These are phyloP conservation scores for Fusarium sp. DNA, from an alignment of 2,329 filamentous ascomycete genomes.

Conservation along the genomic window DNA sequence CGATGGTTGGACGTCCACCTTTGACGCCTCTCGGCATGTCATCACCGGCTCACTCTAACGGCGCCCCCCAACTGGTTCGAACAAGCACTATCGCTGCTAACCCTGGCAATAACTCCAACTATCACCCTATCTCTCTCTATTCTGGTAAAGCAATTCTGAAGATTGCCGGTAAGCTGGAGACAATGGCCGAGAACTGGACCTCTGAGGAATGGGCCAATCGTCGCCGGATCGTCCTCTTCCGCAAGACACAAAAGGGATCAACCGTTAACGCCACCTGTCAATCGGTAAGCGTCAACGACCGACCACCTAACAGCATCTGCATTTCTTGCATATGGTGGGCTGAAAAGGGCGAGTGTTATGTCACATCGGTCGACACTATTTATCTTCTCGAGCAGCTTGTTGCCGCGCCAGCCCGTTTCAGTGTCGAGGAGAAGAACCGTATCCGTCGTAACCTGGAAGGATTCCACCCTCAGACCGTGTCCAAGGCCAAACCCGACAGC, in stretches of 20 bases:
- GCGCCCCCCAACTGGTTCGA: constrained; percentile 62
- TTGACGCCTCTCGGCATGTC: constrained; percentile 63
- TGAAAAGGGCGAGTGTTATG: constrained; percentile 88
- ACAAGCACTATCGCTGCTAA: constrained; percentile 64
- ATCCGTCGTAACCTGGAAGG: constrained; percentile 96
- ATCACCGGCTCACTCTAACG: constrained; percentile 48
- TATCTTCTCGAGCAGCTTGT: constrained; percentile 93
- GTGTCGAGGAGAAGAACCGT: constrained; percentile 97
- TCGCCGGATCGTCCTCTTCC: constrained; percentile 89
- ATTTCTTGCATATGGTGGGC: constrained; percentile 99
- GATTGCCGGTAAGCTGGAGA: constrained; percentile 84
- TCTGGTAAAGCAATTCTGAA: constrained; percentile 86
- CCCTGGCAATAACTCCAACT: constrained; percentile 57
- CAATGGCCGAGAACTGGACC: constrained; percentile 87
- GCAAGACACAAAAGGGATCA: constrained; percentile 81
- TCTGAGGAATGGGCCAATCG: constrained; percentile 82
- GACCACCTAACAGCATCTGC: constrained; percentile 86
- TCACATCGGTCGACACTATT: constrained; percentile 97
- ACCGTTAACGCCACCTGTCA: constrained; percentile 85
- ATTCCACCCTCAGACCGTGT: constrained; percentile 91
- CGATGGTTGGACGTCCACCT: constrained; percentile 57
- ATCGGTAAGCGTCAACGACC: constrained; percentile 80
- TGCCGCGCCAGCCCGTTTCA: constrained; percentile 79
- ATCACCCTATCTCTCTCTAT: constrained; percentile 85
- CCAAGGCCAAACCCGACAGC: constrained; percentile 90